Conservation (phyloP, 345 rosid genomes). For the Gossypium raimondii region DNA sequence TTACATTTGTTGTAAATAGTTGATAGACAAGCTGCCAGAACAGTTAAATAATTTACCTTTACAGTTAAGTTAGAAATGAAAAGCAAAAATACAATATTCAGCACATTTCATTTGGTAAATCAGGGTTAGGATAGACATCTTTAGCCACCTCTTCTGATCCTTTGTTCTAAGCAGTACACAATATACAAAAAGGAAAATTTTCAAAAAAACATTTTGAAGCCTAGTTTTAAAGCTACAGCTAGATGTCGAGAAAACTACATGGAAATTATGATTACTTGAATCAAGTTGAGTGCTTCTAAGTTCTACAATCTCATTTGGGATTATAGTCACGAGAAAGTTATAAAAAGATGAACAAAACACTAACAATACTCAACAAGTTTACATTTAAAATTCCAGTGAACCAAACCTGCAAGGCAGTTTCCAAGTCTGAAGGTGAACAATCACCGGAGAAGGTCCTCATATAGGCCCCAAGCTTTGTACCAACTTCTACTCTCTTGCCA, state of each 20-base stretch:
- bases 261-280: neutral
- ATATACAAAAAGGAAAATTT: neutral
- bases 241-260: neutral
- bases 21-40: conserved; percentile 73
- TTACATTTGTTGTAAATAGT: conserved; percentile 67
- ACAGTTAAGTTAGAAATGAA: neutral
- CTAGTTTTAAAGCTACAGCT: neutral
- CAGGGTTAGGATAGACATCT: neutral
- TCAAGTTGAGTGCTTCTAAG: neutral
- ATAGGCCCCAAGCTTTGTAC: conserved; percentile 80
- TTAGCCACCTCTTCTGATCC: neutral
- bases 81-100: neutral
- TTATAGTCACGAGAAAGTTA: neutral
- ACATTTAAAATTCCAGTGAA: conserved; percentile 13
- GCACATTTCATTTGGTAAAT: conserved; percentile 1
- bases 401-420: conserved; percentile 92
- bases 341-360: neutral
- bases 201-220: neutral
- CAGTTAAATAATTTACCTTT: neutral
- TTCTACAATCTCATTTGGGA: neutral
- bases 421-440: conserved; percentile 90
- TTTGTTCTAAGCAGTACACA: neutral
- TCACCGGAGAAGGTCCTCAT: conserved; percentile 85
- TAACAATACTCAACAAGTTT: neutral
- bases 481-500: conserved; percentile 93